phyloP scores from a whole-genome alignment of 345 rosid genomes.

The Leavenworthia alabamica region DNA sequence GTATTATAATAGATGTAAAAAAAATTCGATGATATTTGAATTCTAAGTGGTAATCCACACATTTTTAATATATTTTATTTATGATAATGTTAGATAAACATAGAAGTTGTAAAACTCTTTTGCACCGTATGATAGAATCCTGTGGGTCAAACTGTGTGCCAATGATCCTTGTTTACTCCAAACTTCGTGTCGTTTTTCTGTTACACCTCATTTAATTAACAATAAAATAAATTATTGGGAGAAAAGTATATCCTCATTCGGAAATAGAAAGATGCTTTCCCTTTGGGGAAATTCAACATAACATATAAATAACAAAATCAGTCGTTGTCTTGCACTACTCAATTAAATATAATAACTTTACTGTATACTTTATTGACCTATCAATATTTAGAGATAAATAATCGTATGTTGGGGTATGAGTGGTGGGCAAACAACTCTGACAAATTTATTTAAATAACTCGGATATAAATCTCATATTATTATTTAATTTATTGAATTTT shows the following conservation, averaged over 20 bases:
- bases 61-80: too few relatives aligned
- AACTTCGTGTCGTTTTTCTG: constrained; percentile 27
- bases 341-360: constrained; percentile 5
- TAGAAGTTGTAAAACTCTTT: too few relatives aligned
- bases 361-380: too few relatives aligned
- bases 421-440: constrained; percentile 36
- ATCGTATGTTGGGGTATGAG: constrained; percentile 35
- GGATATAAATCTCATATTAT: too few relatives aligned
- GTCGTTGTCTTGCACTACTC: constrained; percentile 35
- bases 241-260: constrained; percentile 25
- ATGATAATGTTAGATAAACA: too few relatives aligned
- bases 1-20: too few relatives aligned
- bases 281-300: constrained; percentile 32
- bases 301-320: constrained; percentile 24
- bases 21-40: too few relatives aligned
- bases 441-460: too few relatives aligned
- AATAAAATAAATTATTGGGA: constrained; percentile 7
- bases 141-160: constrained; percentile 35
- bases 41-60: too few relatives aligned
- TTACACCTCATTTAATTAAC: not conserved
- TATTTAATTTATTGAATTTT: not conserved
- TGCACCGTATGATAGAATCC: too few relatives aligned
- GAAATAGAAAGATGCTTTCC: constrained; percentile 32
- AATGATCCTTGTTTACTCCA: constrained; percentile 16
- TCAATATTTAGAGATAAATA: constrained; percentile 2